Evolutionary conservation across 1,139 yeast species (phyloP).

Genomic region (Trichomonascaceae sp.): DNA sequence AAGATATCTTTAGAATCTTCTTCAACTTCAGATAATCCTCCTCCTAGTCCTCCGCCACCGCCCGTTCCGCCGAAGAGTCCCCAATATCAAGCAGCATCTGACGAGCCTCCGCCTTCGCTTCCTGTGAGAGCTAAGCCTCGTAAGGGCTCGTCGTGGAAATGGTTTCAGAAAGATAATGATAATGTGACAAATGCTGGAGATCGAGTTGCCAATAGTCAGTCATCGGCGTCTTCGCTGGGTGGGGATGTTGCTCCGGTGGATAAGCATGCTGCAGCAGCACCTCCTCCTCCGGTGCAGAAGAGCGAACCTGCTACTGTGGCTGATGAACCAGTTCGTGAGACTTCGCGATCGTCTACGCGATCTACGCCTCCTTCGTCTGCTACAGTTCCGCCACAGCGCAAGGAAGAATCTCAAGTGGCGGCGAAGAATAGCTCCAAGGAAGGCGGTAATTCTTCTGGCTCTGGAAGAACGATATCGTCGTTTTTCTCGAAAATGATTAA

Average conservation of each 20-base stretch:
- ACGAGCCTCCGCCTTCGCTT: not conserved
- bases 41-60: constrained; percentile 6
- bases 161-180: constrained; percentile 7
- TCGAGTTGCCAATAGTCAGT: not conserved
- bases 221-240: not conserved
- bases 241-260: not conserved
- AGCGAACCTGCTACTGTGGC: not conserved
- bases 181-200: not conserved
- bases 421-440: not conserved
- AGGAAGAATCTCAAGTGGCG: not conserved
- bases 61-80: constrained; percentile 9
- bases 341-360: not conserved
- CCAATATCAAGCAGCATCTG: not conserved
- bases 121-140: constrained; percentile 4
- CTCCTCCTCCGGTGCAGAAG: not conserved
- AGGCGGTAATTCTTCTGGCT: not conserved
- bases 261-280: not conserved
- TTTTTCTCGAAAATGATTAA: constrained; percentile 9
- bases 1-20: not conserved
- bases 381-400: not conserved
- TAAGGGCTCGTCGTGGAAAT: constrained; percentile 6
- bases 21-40: not conserved
- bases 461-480: constrained; percentile 1
- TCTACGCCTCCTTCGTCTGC: not conserved
- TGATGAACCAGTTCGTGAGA: not conserved